These are phyloP conservation scores for Citrus hindsii DNA, from an alignment of 345 rosid species.

Conservation along the genomic window DNA sequence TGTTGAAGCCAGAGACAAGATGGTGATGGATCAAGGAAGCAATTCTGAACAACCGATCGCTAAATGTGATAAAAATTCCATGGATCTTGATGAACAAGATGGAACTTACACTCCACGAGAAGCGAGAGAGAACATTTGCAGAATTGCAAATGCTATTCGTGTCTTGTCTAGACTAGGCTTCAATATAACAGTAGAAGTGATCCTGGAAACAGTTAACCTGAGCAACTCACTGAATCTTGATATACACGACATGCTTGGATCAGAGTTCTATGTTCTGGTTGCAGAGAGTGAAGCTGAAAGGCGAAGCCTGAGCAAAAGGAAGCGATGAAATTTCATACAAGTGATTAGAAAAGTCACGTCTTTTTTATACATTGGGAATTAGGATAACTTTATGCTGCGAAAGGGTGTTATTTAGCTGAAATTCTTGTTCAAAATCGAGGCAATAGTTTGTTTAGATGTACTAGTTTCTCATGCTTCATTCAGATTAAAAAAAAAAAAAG, in stretches of 20 bases:
- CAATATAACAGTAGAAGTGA: conserved; percentile 54
- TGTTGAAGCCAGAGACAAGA: conserved; percentile 51
- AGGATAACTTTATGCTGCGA: background rate
- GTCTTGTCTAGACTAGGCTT: conserved; percentile 74
- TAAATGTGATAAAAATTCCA: conserved; percentile 21
- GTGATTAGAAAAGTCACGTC: background rate
- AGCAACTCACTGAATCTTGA: conserved; percentile 48
- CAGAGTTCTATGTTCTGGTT: conserved; percentile 78
- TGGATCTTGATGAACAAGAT: conserved; percentile 32
- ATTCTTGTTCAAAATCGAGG: background rate
- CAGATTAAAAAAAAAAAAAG: background rate
- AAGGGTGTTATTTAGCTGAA: background rate
- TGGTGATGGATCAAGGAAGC: conserved; percentile 39
- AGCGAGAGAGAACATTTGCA: conserved; percentile 69
- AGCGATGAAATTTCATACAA: conserved; percentile 23
- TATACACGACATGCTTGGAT: conserved; percentile 69
- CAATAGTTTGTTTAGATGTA: background rate
- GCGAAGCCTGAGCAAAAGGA: conserved; percentile 54
- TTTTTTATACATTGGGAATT: background rate
- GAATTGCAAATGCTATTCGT: conserved; percentile 69
- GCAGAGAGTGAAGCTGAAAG: conserved; percentile 79
- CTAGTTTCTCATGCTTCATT: too few relatives aligned
- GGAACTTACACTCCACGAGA: conserved; percentile 37
- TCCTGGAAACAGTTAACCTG: conserved; percentile 50
- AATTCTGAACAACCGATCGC: conserved; percentile 34